phyloP scores from a whole-genome alignment of 2,329 filamentous ascomycete genomes.

The Cladosporium austrohemisphaericum region DNA sequence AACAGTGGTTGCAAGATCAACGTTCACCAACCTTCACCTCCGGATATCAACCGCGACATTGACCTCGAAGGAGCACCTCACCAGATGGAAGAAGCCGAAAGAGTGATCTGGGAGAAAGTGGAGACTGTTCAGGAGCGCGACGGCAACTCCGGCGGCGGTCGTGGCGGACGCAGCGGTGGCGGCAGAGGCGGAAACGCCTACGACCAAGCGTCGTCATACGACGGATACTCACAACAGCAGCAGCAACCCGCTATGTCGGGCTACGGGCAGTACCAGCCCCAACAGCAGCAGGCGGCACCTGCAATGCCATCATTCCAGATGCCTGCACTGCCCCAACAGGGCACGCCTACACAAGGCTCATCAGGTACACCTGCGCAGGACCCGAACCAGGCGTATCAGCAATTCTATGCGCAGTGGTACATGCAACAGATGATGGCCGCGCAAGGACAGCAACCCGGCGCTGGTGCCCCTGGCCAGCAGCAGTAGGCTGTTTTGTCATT shows the following conservation, averaged over 20 bases:
- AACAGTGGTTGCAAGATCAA: conserved; percentile 91
- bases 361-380: conserved; percentile 20
- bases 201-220: conserved; percentile 34
- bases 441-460: conserved; percentile 34
- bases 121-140: conserved; percentile 68
- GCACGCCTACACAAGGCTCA: conserved; percentile 17
- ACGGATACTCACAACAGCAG: conserved; percentile 47
- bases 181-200: conserved; percentile 10
- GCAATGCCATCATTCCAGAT: conserved; percentile 24
- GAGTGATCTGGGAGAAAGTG: conserved; percentile 85
- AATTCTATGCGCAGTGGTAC: conserved; percentile 24
- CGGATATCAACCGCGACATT: conserved; percentile 81
- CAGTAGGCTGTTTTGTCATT: conserved; percentile 1
- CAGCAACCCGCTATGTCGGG: conserved; percentile 33
- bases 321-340: conserved; percentile 25
- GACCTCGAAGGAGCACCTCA: conserved; percentile 74
- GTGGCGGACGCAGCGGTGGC: conserved; percentile 29
- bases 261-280: conserved; percentile 29
- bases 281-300: conserved; percentile 26
- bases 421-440: conserved; percentile 29
- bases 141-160: conserved; percentile 31
- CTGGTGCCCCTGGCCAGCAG: conserved; percentile 27
- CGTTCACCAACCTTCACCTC: conserved; percentile 74
- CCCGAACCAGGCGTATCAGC: conserved; percentile 18
- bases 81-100: conserved; percentile 75